phyloP scores from a whole-genome alignment of 2,329 filamentous ascomycete genomes.

The Fusarium multiceps region DNA sequence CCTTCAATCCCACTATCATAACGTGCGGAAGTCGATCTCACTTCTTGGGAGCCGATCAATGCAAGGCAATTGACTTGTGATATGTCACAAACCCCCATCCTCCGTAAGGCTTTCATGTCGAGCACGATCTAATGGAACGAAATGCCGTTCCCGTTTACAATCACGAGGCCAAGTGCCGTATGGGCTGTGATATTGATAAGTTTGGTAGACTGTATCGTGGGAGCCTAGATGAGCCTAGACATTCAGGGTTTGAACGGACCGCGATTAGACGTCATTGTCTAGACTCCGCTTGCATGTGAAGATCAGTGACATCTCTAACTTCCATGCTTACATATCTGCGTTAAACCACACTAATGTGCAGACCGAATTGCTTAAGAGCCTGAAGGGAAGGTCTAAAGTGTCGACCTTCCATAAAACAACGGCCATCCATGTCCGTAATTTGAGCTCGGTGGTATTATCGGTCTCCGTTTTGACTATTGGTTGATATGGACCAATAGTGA shows the following conservation, averaged over 20 bases:
- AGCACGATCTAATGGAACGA: constrained; percentile 3
- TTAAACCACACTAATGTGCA: not conserved
- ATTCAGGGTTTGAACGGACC: constrained; percentile 5
- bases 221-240: not conserved
- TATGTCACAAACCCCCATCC: constrained; percentile 25
- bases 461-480: constrained; percentile 15
- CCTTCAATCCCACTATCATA: constrained; percentile 26
- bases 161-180: constrained; percentile 3
- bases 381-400: not conserved
- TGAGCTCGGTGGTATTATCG: constrained; percentile 26
- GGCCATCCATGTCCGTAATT: not conserved
- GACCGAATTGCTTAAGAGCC: not conserved
- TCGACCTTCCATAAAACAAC: not conserved
- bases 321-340: not conserved
- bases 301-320: not conserved
- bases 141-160: not conserved
- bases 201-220: not conserved
- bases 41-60: constrained; percentile 13
- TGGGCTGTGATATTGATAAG: constrained; percentile 8
- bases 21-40: constrained; percentile 27
- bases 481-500: constrained; percentile 5
- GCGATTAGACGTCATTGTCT: constrained; percentile 9
- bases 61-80: constrained; percentile 30
- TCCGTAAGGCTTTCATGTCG: not conserved
- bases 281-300: constrained; percentile 25